These are phyloP conservation scores for Proliferodiscus dingleyae DNA, from an alignment of 2,329 filamentous ascomycete genomes.

Conservation along the genomic window DNA sequence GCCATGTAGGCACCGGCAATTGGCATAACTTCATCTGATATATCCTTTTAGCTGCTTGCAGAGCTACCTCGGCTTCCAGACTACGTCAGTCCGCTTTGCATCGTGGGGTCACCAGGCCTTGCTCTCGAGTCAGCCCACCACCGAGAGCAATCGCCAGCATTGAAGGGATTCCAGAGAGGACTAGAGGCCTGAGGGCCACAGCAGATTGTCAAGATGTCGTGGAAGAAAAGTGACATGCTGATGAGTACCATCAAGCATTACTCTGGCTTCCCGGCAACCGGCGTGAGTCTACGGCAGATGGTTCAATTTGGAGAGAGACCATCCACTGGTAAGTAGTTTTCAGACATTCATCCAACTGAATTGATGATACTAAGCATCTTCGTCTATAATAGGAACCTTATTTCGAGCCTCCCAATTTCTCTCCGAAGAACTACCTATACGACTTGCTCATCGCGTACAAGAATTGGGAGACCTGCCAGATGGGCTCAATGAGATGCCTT, in stretches of 20 bases:
- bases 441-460: constrained; percentile 91
- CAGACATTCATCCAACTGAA: neutral
- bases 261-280: constrained; percentile 93
- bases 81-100: constrained; percentile 9
- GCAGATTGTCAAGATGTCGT: constrained; percentile 64
- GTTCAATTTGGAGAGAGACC: constrained; percentile 96
- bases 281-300: constrained; percentile 96
- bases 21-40: neutral
- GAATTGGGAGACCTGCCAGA: constrained; percentile 90
- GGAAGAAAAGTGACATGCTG: constrained; percentile 84
- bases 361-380: constrained; percentile 4
- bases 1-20: neutral
- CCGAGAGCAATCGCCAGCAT: constrained; percentile 5
- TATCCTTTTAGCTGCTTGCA: neutral
- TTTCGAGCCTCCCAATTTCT: constrained; percentile 98
- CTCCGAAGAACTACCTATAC: constrained; percentile 95
- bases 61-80: constrained; percentile 7
- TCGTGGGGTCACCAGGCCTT: constrained; percentile 3
- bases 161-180: constrained; percentile 18
- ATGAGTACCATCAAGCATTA: constrained; percentile 98
- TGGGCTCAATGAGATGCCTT: constrained; percentile 96
- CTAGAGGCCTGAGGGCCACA: constrained; percentile 28
- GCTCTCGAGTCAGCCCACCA: constrained; percentile 15
- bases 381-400: constrained; percentile 67
- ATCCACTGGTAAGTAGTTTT: constrained; percentile 64